Evolutionary conservation across 768 basidiomycete species (phyloP).

Genomic region (Macrocybe gigantea): DNA sequence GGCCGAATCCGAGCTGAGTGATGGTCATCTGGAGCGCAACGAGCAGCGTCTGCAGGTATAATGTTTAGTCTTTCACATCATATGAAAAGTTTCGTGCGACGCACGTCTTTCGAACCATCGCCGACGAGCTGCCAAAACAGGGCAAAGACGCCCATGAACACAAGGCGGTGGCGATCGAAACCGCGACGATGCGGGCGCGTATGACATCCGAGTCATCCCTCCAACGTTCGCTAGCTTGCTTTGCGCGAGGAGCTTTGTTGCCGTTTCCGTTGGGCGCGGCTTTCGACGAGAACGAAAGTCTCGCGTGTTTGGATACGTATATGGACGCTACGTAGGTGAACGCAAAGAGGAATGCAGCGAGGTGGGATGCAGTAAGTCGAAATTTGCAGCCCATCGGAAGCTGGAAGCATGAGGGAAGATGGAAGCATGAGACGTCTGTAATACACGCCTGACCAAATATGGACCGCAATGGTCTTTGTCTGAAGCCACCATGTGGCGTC

Average conservation of each 20-base stretch:
- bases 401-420: no score
- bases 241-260: no score
- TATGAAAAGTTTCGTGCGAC: no score
- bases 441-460: no score
- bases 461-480: no score
- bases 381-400: slow-evolving; percentile 4
- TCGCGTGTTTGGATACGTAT: slow-evolving; percentile 64
- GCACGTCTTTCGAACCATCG: slow-evolving; percentile 8
- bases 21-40: slow-evolving; percentile 2
- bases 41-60: no score
- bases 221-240: slow-evolving; percentile 26
- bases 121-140: slow-evolving; percentile 20
- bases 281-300: slow-evolving; percentile 40
- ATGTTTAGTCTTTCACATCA: no score
- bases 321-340: slow-evolving; percentile 76
- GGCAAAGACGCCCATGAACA: slow-evolving; percentile 44
- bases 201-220: slow-evolving; percentile 87
- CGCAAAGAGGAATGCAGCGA: slow-evolving; percentile 54
- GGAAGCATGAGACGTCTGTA: no score
- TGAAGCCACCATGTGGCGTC: no score
- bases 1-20: slow-evolving; percentile 37
- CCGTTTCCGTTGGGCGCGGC: neutral
- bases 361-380: slow-evolving; percentile 38
- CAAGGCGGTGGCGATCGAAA: slow-evolving; percentile 51
- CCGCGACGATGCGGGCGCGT: slow-evolving; percentile 65